Evolutionary conservation across 345 rosid genomes (phyloP).

Genomic region (Anacardium occidentale): DNA sequence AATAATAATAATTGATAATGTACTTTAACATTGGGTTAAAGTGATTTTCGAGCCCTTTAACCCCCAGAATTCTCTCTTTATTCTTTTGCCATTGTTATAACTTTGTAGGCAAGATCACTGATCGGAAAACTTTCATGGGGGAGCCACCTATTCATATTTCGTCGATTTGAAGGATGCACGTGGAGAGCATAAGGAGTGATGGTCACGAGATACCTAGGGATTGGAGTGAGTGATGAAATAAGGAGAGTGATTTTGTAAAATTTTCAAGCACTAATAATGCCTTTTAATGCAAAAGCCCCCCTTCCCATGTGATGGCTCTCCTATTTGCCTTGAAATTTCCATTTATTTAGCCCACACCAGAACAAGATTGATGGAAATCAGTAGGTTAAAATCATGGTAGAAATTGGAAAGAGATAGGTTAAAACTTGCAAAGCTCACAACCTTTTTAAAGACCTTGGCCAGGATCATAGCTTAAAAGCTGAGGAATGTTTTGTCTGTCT

Average conservation of each 20-base stretch:
- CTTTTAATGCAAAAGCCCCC: constrained; percentile 13
- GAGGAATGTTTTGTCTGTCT: constrained; percentile 9
- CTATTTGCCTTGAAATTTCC: not conserved
- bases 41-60: constrained; percentile 7
- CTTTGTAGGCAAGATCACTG: constrained; percentile 11
- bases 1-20: not conserved
- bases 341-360: constrained; percentile 1
- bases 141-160: constrained; percentile 9
- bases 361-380: constrained; percentile 1
- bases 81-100: constrained; percentile 13
- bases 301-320: constrained; percentile 20
- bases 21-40: constrained; percentile 24
- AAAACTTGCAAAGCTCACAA: constrained; percentile 5
- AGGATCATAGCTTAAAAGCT: not conserved
- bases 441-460: constrained; percentile 13
- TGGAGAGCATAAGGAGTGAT: constrained; percentile 24
- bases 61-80: constrained; percentile 2
- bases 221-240: constrained; percentile 13
- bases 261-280: constrained; percentile 18
- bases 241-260: not conserved
- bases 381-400: constrained; percentile 7
- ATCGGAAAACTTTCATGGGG: constrained; percentile 12
- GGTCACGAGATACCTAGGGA: constrained; percentile 28
- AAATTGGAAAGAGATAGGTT: not conserved
- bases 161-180: constrained; percentile 26